These are phyloP conservation scores for Bisporella sp. DNA, from an alignment of 2,329 filamentous ascomycete genomes.

Conservation along the genomic window DNA sequence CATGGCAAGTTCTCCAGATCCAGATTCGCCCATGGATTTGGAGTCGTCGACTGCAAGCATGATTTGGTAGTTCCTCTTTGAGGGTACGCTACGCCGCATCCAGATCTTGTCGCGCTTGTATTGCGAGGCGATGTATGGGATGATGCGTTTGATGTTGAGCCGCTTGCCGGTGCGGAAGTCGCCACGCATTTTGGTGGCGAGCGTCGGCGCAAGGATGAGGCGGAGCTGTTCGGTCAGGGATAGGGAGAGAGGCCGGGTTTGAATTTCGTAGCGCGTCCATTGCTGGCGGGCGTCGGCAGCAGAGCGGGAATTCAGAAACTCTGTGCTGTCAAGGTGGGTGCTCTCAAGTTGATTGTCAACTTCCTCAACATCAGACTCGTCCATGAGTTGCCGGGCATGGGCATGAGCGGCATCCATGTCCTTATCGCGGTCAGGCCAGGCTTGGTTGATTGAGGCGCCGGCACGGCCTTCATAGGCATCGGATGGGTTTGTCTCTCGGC, in stretches of 20 bases:
- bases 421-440: constrained; percentile 37
- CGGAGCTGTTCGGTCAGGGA: constrained; percentile 90
- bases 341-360: constrained; percentile 54
- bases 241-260: constrained; percentile 79
- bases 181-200: constrained; percentile 92
- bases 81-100: constrained; percentile 90
- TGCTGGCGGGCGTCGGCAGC: constrained; percentile 59
- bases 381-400: constrained; percentile 25
- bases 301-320: constrained; percentile 23
- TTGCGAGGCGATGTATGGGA: constrained; percentile 95
- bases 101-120: constrained; percentile 99
- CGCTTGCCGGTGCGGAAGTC: constrained; percentile 97
- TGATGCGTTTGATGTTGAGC: constrained; percentile 98
- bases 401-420: constrained; percentile 45
- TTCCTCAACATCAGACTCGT: constrained; percentile 29
- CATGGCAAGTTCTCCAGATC: constrained; percentile 74
- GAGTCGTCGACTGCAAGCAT: constrained; percentile 96
- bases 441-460: constrained; percentile 48
- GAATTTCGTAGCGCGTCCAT: constrained; percentile 79
- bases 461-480: constrained; percentile 48
- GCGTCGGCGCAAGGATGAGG: constrained; percentile 87
- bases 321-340: constrained; percentile 54
- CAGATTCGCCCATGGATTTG: constrained; percentile 81
- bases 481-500: constrained; percentile 35
- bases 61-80: constrained; percentile 93